Percentiles rank a stretch among this genome's conserved stretches.
phyloP scores from a whole-genome alignment of 2,329 filamentous ascomycete species.

The Colletotrichum liaoningense region DNA sequence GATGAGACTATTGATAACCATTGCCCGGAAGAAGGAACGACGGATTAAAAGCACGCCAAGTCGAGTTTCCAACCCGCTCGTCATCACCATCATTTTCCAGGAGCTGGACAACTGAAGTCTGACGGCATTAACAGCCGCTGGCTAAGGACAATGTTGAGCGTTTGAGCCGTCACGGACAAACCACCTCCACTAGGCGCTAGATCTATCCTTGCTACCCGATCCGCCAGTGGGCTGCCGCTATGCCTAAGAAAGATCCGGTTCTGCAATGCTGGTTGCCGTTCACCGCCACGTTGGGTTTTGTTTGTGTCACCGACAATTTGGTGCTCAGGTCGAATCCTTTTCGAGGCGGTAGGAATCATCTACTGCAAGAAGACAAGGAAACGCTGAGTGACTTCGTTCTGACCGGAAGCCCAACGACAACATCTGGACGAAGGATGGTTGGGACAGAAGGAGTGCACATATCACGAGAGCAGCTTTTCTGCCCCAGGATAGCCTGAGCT shows the following conservation, averaged over 20 bases:
- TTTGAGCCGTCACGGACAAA: conserved; percentile 26
- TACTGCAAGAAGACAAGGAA: neutral
- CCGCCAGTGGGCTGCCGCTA: conserved; percentile 22
- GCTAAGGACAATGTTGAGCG: conserved; percentile 8
- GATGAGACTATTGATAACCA: neutral
- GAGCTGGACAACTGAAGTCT: conserved; percentile 1
- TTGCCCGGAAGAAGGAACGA: neutral
- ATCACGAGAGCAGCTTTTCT: conserved; percentile 29
- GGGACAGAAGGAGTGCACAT: conserved; percentile 17
- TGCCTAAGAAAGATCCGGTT: conserved; percentile 35
- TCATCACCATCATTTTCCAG: neutral
- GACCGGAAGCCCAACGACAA: neutral
- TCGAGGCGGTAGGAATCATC: conserved; percentile 3
- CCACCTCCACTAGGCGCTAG: conserved; percentile 24
- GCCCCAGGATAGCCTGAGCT: conserved; percentile 11
- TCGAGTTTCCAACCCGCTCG: neutral
- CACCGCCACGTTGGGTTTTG: conserved; percentile 38
- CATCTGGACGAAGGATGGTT: neutral
- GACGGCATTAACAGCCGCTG: neutral
- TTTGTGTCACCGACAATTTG: conserved; percentile 38
- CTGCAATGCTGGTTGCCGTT: conserved; percentile 34
- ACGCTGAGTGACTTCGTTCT: neutral
- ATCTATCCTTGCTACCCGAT: conserved; percentile 37
- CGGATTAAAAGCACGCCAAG: neutral
- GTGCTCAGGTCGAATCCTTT: conserved; percentile 20